Percentiles rank a stretch among this genome's conserved stretches.
Conservation (phyloP, 1,284 basidiomycete genomes). For the Pyrrhoderma noxium region DNA sequence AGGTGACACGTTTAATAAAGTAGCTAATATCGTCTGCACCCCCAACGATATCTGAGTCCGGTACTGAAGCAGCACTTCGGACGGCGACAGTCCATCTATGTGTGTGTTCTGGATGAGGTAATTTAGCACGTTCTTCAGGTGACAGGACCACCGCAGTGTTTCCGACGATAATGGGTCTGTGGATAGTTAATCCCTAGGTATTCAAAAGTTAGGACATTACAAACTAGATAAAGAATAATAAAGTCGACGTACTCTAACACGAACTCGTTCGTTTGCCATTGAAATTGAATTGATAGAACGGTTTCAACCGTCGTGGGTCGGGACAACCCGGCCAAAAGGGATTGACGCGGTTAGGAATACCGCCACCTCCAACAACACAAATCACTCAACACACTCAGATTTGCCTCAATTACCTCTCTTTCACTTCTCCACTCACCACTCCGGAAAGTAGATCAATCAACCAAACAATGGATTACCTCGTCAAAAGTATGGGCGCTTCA, state of each 20-base stretch:
- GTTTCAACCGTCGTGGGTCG: slow-evolving; percentile 12
- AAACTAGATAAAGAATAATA: slow-evolving; percentile 16
- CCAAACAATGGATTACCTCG: slow-evolving; percentile 20
- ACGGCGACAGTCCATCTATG: slow-evolving; percentile 97
- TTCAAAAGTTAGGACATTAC: not conserved
- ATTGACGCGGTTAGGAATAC: not conserved
- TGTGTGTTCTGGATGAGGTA: slow-evolving; percentile 70
- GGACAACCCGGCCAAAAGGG: slow-evolving; percentile 5
- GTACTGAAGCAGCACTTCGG: slow-evolving; percentile 64
- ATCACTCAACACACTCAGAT: not conserved
- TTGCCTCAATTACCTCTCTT: not conserved
- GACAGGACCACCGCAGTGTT: slow-evolving; percentile 86
- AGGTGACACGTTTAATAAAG: slow-evolving; percentile 91
- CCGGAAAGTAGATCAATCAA: slow-evolving; percentile 7
- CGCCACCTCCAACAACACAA: no score
- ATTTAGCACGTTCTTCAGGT: slow-evolving; percentile 61
- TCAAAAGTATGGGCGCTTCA: slow-evolving; percentile 26
- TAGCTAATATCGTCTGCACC: slow-evolving; percentile 84
- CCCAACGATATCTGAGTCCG: slow-evolving; percentile 66
- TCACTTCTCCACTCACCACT: slow-evolving; percentile 10
- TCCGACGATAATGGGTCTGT: slow-evolving; percentile 91
- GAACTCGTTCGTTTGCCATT: slow-evolving; percentile 62
- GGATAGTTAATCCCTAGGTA: slow-evolving; percentile 77
- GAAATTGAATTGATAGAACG: slow-evolving; percentile 19
- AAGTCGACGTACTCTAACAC: slow-evolving; percentile 53